These are phyloP conservation scores for Cyclotella atomus DNA, from an alignment of 108 stramenopile species.

Conservation along the genomic window DNA sequence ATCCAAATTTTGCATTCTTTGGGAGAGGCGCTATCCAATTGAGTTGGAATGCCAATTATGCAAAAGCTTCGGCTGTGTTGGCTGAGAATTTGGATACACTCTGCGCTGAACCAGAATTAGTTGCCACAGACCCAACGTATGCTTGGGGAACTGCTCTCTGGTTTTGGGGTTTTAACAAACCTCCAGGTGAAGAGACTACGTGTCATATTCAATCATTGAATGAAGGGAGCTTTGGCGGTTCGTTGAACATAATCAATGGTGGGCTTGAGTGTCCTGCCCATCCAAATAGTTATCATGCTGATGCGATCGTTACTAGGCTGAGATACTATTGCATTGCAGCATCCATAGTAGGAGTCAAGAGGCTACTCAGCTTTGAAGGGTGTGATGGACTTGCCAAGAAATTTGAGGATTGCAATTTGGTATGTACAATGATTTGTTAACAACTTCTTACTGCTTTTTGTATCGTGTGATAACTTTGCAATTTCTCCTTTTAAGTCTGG, in stretches of 20 bases:
- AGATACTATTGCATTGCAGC: conserved; percentile 45
- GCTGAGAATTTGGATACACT: conserved; percentile 39
- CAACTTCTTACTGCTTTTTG: not conserved
- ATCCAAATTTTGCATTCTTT: conserved; percentile 45
- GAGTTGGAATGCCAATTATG: conserved; percentile 48
- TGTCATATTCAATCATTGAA: conserved; percentile 39
- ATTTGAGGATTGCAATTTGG: conserved; percentile 28
- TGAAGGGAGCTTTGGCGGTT: conserved; percentile 4
- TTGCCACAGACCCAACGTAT: conserved; percentile 49
- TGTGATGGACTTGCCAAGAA: conserved; percentile 34
- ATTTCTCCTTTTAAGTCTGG: conserved; percentile 23
- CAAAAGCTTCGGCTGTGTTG: conserved; percentile 37
- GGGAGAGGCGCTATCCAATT: conserved; percentile 47
- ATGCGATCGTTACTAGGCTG: conserved; percentile 47
- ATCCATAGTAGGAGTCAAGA: conserved; percentile 28
- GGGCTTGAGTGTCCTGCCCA: conserved; percentile 6
- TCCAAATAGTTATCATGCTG: conserved; percentile 36
- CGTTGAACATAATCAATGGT: conserved; percentile 33
- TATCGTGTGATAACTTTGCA: not conserved
- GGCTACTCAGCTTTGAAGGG: conserved; percentile 37
- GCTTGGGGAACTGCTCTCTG: conserved; percentile 52
- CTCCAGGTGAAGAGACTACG: conserved; percentile 22
- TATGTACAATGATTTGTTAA: not conserved
- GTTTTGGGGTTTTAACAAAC: conserved; percentile 49
- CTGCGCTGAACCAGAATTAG: conserved; percentile 44